Evolutionary conservation across 2,329 filamentous ascomycete species (phyloP), one percentile per base, ranked within the genome.

Genomic region (Penicillium thymicola): DNA sequence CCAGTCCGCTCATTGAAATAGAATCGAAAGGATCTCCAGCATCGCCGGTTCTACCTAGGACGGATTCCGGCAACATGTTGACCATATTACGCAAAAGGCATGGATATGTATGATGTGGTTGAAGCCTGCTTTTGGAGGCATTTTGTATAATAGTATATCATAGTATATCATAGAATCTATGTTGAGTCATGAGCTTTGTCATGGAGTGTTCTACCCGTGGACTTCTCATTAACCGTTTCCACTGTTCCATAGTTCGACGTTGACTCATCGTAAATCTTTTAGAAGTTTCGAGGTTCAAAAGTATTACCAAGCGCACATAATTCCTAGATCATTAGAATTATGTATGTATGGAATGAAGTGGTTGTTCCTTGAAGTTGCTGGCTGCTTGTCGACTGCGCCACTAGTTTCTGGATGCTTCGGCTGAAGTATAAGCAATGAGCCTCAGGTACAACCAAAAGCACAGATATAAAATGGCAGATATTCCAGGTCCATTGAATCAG

Each of bases 341-440:
- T 3, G 30, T 32, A 32, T 14, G 23, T 21, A 43, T 51, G 11
- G 49, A 51, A 51, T 27, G n/a, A 4, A 6, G 28, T 55, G 25
- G 58, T 50, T 34, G 58, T 25, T 21, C 25, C 42, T 43, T 16
- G 56, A 57, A n/a, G 38, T 49, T 59, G 45, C 50, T 57, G 55
- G 64, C 59, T 54, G 40, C 38, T 55, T 41, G 53, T 54, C 34
- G 61, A 64, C 51, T 6, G 32, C 34, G 32, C 64, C 43, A 56
- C 42, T 16, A 41, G 51, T 21, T 65, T 66, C 64, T 57, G 40
- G 64, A 60, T 23, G 48, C 18, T 63, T 65, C 64, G 38, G 54
- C 36, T 10, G 54, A 54, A 55, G 50, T 59, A 44, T 58, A 50
- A 45, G 37, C 42, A 30, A 27, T 16, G 16, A 51, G 32, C 32